Conservation (phyloP, 192 early-diverging fungal genomes). For the Mortierella hygrophila region DNA sequence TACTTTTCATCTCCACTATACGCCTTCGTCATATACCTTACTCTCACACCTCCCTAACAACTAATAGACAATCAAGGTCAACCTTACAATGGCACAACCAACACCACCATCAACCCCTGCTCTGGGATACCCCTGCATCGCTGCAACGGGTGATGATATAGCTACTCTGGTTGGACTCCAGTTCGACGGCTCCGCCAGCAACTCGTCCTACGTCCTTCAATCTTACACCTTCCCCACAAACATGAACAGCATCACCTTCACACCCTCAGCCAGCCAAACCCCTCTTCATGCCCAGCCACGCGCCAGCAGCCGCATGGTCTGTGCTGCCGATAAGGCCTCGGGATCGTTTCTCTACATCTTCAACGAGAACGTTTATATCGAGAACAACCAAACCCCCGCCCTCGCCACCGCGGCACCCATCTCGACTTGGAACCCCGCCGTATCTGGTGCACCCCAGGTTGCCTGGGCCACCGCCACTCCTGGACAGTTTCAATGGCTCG, state of each 20-base stretch:
- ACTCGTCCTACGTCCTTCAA: slow-evolving; percentile 28
- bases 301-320: slow-evolving; percentile 31
- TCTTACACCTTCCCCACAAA: slow-evolving; percentile 27
- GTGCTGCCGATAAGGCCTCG: slow-evolving; percentile 28
- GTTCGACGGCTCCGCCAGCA: neutral
- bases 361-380: slow-evolving; percentile 39
- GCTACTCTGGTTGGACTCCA: slow-evolving; percentile 38
- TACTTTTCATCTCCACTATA: neutral
- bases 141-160: neutral
- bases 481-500: slow-evolving; percentile 50
- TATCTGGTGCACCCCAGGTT: slow-evolving; percentile 15
- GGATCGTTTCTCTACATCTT: slow-evolving; percentile 45
- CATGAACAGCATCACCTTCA: neutral
- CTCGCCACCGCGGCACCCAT: slow-evolving; percentile 15
- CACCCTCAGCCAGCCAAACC: neutral
- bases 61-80: neutral
- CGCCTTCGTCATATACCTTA: neutral
- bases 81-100: neutral
- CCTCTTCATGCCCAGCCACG: slow-evolving; percentile 1
- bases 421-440: slow-evolving; percentile 15
- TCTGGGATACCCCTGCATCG: slow-evolving; percentile 53
- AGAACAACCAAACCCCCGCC: slow-evolving; percentile 17
- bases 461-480: slow-evolving; percentile 1
- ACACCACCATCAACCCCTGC: slow-evolving; percentile 12
- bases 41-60: neutral